Percentiles rank a stretch among this genome's conserved stretches.
Conservation (phyloP, 345 rosid species). For the Salix viminalis region DNA sequence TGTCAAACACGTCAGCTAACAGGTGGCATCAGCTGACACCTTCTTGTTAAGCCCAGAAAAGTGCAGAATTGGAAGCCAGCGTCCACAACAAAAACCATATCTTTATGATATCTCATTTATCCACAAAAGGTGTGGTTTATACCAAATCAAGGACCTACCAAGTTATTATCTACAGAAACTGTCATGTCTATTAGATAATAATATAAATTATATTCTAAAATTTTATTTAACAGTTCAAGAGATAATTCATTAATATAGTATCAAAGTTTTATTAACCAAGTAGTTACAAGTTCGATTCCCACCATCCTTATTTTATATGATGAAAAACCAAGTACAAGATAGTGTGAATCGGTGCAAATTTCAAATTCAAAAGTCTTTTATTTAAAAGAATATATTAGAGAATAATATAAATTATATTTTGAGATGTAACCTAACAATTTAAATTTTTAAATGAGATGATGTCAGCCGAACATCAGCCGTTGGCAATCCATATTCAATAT, state of each 20-base stretch:
- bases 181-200: not conserved
- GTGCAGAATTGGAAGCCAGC: constrained; percentile 25
- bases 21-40: constrained; percentile 13
- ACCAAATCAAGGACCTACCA: constrained; percentile 1
- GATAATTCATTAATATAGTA: too few species aligned
- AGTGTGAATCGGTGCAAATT: too few species aligned
- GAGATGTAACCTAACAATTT: too few species aligned
- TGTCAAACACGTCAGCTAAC: constrained; percentile 11
- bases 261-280: too few species aligned
- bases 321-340: too few species aligned
- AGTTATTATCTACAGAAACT: not conserved
- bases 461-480: not conserved
- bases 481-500: constrained; percentile 28
- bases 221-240: rapidly evolving
- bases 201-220: too few species aligned
- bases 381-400: rapidly evolving
- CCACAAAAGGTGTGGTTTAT: constrained; percentile 33
- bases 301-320: too few species aligned
- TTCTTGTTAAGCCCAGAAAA: constrained; percentile 19
- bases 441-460: too few species aligned
- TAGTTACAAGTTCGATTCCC: too few species aligned
- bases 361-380: rapidly evolving
- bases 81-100: constrained; percentile 29
- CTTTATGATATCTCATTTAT: constrained; percentile 14
- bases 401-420: too few species aligned